Evolutionary conservation across 495 filamentous ascomycete genomes (phyloP).

Genomic region (Bacidia gigantensis): DNA sequence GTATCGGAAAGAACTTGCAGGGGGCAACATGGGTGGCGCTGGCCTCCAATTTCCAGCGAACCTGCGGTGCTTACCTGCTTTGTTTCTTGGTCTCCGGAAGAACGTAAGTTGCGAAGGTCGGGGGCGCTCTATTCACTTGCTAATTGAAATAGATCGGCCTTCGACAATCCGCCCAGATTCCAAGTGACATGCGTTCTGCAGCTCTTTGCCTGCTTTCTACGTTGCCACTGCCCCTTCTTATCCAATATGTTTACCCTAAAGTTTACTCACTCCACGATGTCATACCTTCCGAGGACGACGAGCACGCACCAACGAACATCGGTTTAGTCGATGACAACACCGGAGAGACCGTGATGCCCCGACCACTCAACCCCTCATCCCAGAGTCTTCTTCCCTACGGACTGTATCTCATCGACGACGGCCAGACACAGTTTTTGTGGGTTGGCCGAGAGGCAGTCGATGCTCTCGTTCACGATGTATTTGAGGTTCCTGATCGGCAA

Average conservation of each 20-base stretch:
- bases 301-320: slow-evolving; percentile 59
- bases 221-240: slow-evolving; percentile 75
- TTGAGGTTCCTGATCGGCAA: slow-evolving; percentile 64
- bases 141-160: slow-evolving; percentile 55
- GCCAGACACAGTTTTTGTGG: slow-evolving; percentile 96
- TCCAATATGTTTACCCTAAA: slow-evolving; percentile 93
- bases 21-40: slow-evolving; percentile 84
- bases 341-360: slow-evolving; percentile 77
- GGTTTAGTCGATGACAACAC: slow-evolving; percentile 73
- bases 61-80: slow-evolving; percentile 67
- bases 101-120: slow-evolving; percentile 43
- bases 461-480: slow-evolving; percentile 78
- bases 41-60: slow-evolving; percentile 91
- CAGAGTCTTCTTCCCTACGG: slow-evolving; percentile 81
- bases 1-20: slow-evolving; percentile 92
- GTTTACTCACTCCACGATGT: slow-evolving; percentile 95
- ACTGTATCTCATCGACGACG: slow-evolving; percentile 95
- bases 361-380: slow-evolving; percentile 72
- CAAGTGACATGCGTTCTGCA: slow-evolving; percentile 85
- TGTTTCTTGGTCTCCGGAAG: slow-evolving; percentile 91
- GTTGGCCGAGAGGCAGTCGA: slow-evolving; percentile 85
- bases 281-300: slow-evolving; percentile 21
- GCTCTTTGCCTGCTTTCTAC: slow-evolving; percentile 88
- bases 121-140: slow-evolving; percentile 12
- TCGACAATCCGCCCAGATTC: slow-evolving; percentile 89